These are phyloP conservation scores for Hemerocallis citrina DNA, from an alignment of 106 monocot species.

Conservation along the genomic window DNA sequence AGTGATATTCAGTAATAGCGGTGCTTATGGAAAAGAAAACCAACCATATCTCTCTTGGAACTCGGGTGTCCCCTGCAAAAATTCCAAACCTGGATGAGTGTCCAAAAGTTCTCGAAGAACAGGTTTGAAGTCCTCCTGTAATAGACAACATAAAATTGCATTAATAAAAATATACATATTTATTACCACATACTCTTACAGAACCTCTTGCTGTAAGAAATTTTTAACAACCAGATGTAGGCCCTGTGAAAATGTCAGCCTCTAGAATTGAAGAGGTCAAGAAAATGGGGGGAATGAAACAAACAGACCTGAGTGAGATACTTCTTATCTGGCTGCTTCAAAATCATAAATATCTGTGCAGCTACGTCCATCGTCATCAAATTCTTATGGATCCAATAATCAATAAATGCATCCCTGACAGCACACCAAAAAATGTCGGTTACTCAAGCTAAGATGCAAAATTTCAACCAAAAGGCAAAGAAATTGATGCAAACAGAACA, in stretches of 20 bases:
- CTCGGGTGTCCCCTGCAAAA: conserved; percentile 90
- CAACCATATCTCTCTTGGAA: conserved; percentile 99
- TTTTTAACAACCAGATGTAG: no score
- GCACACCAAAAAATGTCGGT: not conserved
- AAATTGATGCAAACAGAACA: no score
- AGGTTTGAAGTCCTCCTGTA: conserved; percentile 89
- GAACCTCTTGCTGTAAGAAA: no score
- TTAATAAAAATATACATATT: not conserved
- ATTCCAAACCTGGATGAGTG: conserved; percentile 87
- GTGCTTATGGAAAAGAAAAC: no score
- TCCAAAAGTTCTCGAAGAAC: conserved; percentile 78
- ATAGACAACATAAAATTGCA: not conserved
- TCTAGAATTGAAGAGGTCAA: no score
- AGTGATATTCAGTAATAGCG: not conserved
- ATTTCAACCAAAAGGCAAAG: no score
- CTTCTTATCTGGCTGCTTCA: conserved; percentile 67
- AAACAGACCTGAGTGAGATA: conserved; percentile 72
- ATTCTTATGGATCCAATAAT: conserved; percentile 78
- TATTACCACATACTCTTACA: no score
- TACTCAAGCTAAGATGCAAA: no score
- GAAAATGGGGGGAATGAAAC: no score
- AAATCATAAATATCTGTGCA: conserved; percentile 59
- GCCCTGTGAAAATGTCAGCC: no score
- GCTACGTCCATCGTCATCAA: conserved; percentile 80
- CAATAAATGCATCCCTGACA: conserved; percentile 73